phyloP scores from a whole-genome alignment of 1,284 basidiomycete species.

The Marasmius sp. region DNA sequence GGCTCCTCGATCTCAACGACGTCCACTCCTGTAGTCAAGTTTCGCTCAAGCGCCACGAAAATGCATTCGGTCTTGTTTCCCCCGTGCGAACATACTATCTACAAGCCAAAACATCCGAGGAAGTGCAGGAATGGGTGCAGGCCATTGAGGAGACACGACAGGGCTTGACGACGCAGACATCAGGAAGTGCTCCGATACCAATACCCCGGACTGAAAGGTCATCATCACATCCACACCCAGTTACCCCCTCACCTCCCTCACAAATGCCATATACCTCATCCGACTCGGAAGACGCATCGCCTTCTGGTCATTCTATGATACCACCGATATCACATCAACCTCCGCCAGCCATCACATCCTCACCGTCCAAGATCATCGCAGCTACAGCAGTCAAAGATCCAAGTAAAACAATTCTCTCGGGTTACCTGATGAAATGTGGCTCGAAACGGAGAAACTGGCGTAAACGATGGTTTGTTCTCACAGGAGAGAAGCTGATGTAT shows the following conservation, averaged over 20 bases:
- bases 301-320: conserved; percentile 28
- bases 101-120: conserved; percentile 70
- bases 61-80: conserved; percentile 93
- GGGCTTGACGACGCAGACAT: conserved; percentile 50
- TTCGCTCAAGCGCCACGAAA: conserved; percentile 84
- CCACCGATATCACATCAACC: conserved; percentile 39
- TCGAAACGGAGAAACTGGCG: conserved; percentile 92
- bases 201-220: conserved; percentile 33
- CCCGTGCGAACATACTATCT: conserved; percentile 92
- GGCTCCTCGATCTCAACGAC: conserved; percentile 85
- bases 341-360: conserved; percentile 32
- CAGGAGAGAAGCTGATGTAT: conserved; percentile 80
- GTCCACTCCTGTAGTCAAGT: conserved; percentile 92
- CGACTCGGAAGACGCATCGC: conserved; percentile 72
- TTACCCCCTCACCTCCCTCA: conserved; percentile 48
- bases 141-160: conserved; percentile 80
- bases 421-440: conserved; percentile 97
- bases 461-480: conserved; percentile 91
- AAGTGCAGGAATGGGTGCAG: conserved; percentile 84
- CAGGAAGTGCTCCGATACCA: conserved; percentile 42
- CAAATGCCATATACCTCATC: conserved; percentile 55
- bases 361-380: conserved; percentile 38
- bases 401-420: conserved; percentile 76
- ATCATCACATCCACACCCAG: conserved; percentile 28
- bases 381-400: conserved; percentile 46